Evolutionary conservation across 2,329 filamentous ascomycete genomes (phyloP).

Genomic region (Sporothrix variecibatus): DNA sequence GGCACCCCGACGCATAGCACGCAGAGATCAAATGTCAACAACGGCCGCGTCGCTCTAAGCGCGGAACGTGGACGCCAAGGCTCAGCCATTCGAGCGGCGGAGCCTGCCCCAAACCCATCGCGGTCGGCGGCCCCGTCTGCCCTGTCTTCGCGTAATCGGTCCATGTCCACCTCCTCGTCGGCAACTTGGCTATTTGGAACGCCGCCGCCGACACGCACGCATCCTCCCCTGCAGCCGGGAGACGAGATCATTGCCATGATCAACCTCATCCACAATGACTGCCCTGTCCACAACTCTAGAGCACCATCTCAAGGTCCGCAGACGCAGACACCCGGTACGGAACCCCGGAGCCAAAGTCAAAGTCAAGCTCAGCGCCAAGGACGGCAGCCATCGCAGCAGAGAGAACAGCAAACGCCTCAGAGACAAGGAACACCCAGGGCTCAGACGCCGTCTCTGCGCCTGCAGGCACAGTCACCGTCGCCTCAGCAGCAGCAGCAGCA

Average conservation of each 20-base stretch:
- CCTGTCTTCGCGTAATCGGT: background rate
- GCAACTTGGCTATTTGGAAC: constrained; percentile 12
- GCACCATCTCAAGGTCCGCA: background rate
- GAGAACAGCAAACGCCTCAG: background rate
- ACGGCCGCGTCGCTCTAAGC: background rate
- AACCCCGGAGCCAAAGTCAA: background rate
- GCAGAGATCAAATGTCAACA: background rate
- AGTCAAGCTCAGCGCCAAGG: background rate
- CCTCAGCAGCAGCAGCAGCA: background rate
- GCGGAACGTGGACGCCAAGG: background rate
- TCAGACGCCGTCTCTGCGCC: background rate
- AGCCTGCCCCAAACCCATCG: background rate
- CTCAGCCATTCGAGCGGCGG: no score
- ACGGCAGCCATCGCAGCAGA: background rate
- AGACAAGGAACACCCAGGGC: background rate
- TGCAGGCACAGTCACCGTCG: background rate
- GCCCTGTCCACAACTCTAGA: constrained; percentile 23
- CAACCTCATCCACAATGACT: constrained; percentile 9
- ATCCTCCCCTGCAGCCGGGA: background rate
- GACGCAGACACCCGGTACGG: background rate
- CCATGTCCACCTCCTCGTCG: background rate
- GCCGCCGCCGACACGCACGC: background rate
- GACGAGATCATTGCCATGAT: constrained; percentile 31
- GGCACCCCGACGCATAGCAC: background rate
- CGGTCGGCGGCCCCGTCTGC: background rate